phyloP scores from a whole-genome alignment of 441 rosid genomes.

The Dalechampia spathulata region DNA sequence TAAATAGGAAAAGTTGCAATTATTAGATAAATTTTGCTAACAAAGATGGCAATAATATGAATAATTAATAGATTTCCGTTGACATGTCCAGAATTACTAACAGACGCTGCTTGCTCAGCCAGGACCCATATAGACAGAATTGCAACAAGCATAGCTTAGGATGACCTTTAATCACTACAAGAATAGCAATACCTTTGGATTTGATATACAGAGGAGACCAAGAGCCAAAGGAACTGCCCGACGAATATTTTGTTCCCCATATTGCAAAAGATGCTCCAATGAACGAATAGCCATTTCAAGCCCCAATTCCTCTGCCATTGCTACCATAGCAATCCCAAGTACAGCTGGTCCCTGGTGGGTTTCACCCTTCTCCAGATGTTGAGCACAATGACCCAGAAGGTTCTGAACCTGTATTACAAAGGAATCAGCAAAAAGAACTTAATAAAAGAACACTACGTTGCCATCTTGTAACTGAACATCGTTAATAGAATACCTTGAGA shows the following conservation, averaged over 20 bases:
- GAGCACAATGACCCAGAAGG: slow-evolving; percentile 78
- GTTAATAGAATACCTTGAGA: slow-evolving; percentile 53
- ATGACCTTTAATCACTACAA: neutral
- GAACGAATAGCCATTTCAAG: slow-evolving; percentile 95
- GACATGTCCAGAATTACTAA: too few species aligned
- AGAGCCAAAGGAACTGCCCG: slow-evolving; percentile 94
- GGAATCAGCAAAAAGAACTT: slow-evolving; percentile 1
- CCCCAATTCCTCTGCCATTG: slow-evolving; percentile 97
- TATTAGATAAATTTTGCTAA: too few species aligned
- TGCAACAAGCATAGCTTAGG: neutral
- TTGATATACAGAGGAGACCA: slow-evolving; percentile 94
- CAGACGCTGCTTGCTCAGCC: neutral
- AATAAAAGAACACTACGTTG: neutral
- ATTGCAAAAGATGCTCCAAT: slow-evolving; percentile 86
- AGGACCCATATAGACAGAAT: neutral
- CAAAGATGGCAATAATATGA: too few species aligned
- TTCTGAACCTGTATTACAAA: slow-evolving; percentile 63
- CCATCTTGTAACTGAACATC: neutral
- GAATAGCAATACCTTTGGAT: slow-evolving; percentile 74
- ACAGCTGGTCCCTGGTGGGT: slow-evolving; percentile 94
- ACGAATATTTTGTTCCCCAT: slow-evolving; percentile 81
- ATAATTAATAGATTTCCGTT: too few species aligned
- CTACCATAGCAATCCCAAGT: slow-evolving; percentile 97
- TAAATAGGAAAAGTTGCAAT: too few species aligned
- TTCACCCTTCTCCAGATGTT: slow-evolving; percentile 79